phyloP scores from a whole-genome alignment of 768 basidiomycete genomes.

The Lyophyllum decastes region DNA sequence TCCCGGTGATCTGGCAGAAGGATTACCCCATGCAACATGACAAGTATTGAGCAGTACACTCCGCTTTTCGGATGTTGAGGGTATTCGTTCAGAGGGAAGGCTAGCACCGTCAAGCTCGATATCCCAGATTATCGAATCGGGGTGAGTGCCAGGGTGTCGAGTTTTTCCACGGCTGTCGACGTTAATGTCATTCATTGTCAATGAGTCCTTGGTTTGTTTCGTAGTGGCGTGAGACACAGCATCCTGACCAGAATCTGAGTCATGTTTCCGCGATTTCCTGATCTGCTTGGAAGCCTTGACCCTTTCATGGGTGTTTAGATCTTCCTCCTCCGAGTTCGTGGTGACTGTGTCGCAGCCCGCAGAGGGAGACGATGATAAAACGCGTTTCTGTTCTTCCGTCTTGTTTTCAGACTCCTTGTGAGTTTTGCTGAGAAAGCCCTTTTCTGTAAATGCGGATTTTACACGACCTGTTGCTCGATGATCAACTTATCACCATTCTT shows the following conservation, averaged over 20 bases:
- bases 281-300: not conserved
- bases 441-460: not conserved
- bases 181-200: not conserved
- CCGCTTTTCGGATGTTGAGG: not conserved
- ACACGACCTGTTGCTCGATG: not conserved
- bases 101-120: conserved; percentile 44
- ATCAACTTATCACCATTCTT: not conserved
- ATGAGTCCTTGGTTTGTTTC: not conserved
- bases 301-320: not conserved
- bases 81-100: conserved; percentile 18
- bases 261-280: not conserved
- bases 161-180: not conserved
- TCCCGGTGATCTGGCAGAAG: not conserved
- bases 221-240: not conserved
- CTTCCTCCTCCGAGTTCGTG: not conserved
- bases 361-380: not conserved
- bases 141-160: not conserved
- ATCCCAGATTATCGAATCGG: conserved; percentile 54
- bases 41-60: conserved; percentile 40
- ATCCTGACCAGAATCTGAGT: not conserved
- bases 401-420: not conserved
- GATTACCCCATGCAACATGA: conserved; percentile 3
- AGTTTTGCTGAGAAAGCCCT: conserved; percentile 9
- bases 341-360: not conserved
- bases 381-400: not conserved